A percentile compares a stretch with the other conserved stretches of the same genome.
phyloP scores from a whole-genome alignment of 1,284 basidiomycete species.

The Pholiota adiposa region DNA sequence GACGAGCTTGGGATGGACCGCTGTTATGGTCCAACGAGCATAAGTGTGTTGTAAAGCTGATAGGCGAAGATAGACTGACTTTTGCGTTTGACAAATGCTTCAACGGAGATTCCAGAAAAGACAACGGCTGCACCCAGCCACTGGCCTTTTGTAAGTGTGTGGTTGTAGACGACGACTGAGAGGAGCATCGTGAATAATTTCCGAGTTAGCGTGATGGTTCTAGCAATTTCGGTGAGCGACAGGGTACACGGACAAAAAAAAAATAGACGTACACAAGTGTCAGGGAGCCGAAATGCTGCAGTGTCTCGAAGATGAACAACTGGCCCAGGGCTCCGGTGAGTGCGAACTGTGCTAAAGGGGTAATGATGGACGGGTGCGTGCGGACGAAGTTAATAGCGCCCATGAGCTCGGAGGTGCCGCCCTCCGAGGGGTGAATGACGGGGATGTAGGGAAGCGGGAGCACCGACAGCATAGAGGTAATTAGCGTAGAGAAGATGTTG shows the following conservation, averaged over 20 bases:
- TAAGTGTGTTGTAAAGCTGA: constrained; percentile 8
- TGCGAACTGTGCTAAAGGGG: constrained; percentile 85
- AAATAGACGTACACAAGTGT: constrained; percentile 79
- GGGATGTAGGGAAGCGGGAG: constrained; percentile 77
- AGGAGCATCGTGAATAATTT: constrained; percentile 99
- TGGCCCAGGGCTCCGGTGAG: constrained; percentile 93
- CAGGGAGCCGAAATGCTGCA: constrained; percentile 94
- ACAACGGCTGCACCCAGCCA: constrained; percentile 93
- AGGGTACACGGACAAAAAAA: neutral
- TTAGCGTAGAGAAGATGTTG: constrained; percentile 79
- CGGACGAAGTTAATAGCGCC: constrained; percentile 78
- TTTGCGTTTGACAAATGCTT: constrained; percentile 87
- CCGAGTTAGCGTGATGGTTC: constrained; percentile 94
- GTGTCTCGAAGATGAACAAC: constrained; percentile 97
- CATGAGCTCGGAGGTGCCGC: constrained; percentile 67
- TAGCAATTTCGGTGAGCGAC: constrained; percentile 33
- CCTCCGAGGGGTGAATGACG: constrained; percentile 67
- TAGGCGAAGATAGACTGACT: constrained; percentile 45
- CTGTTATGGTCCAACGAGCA: constrained; percentile 40
- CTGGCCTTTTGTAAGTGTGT: constrained; percentile 83
- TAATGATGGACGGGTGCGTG: constrained; percentile 78
- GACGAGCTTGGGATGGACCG: constrained; percentile 78
- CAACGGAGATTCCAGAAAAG: constrained; percentile 92
- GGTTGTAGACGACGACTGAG: constrained; percentile 92
- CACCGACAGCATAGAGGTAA: constrained; percentile 68